Percentiles rank a stretch among this genome's conserved stretches.
Evolutionary conservation across 2,329 filamentous ascomycete genomes (phyloP).

Genomic region (Aureobasidium sp.): DNA sequence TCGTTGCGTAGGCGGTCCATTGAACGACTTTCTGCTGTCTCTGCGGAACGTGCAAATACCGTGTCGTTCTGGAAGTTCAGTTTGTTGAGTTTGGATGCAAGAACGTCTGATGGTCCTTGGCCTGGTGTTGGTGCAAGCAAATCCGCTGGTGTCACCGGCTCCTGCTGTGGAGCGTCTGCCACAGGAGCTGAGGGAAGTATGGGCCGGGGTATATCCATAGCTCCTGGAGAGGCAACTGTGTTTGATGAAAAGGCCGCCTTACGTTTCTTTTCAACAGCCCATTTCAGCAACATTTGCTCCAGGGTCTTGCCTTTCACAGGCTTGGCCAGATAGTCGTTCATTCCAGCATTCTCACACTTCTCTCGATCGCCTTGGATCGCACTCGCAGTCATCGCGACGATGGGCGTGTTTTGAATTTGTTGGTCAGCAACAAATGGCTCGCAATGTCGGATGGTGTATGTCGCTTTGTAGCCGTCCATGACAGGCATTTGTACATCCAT

Average conservation of each 20-base stretch:
- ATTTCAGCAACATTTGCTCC: constrained; percentile 65
- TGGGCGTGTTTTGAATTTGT: constrained; percentile 55
- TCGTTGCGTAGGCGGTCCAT: constrained; percentile 44
- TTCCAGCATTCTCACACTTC: constrained; percentile 65
- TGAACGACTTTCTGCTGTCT: constrained; percentile 41
- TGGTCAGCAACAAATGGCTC: constrained; percentile 55
- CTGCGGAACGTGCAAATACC: constrained; percentile 34
- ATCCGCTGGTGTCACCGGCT: background rate
- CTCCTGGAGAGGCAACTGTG: background rate
- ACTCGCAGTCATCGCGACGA: constrained; percentile 75
- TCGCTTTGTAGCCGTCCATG: constrained; percentile 71
- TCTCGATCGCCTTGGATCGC: constrained; percentile 71
- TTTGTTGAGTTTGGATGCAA: constrained; percentile 25
- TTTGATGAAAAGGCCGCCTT: constrained; percentile 20
- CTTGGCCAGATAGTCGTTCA: constrained; percentile 69
- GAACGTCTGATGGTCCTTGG: constrained; percentile 5
- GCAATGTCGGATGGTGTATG: constrained; percentile 64
- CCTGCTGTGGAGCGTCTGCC: background rate
- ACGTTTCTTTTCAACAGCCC: constrained; percentile 46
- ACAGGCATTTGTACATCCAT: constrained; percentile 45
- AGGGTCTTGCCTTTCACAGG: constrained; percentile 63
- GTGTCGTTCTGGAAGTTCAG: constrained; percentile 31
- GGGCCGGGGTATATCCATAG: background rate
- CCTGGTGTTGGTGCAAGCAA: background rate
- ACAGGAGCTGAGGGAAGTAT: background rate